These are phyloP conservation scores for Deuterostichococcus epilithicus DNA, from an alignment of 139 green algal genomes.

Conservation along the genomic window DNA sequence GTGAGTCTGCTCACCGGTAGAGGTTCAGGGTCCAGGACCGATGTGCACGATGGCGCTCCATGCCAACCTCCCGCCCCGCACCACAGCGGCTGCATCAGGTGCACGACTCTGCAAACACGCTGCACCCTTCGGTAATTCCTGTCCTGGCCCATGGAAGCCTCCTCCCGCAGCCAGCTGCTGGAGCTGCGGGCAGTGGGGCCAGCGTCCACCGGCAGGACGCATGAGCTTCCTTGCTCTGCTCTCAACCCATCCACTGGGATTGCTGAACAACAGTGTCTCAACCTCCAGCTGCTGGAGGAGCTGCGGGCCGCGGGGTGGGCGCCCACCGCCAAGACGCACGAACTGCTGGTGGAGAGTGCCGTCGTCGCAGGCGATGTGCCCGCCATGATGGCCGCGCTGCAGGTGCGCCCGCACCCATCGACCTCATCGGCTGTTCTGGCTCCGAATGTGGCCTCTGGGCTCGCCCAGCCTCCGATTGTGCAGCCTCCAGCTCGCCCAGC, in stretches of 20 bases:
- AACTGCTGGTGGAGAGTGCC: constrained; percentile 10
- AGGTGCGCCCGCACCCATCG: no score
- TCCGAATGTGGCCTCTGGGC: no score
- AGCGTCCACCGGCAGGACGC: no score
- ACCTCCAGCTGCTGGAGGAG: constrained; percentile 13
- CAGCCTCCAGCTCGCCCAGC: no score
- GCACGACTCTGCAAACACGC: no score
- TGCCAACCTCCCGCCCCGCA: background rate
- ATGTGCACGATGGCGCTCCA: background rate
- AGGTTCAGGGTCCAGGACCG: background rate
- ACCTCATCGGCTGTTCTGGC: no score
- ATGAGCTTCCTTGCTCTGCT: no score
- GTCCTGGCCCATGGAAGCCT: background rate
- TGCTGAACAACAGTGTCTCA: background rate
- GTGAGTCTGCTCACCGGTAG: background rate
- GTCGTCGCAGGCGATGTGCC: constrained; percentile 18
- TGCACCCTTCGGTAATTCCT: no score
- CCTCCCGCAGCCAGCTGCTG: background rate
- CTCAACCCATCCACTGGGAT: background rate
- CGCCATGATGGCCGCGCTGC: constrained; percentile 12
- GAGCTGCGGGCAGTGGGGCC: background rate
- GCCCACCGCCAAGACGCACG: constrained; percentile 15
- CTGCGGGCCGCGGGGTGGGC: constrained; percentile 3
- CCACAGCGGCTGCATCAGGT: background rate
- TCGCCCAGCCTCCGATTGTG: no score